Evolutionary conservation across 2,329 filamentous ascomycete genomes (phyloP), one percentile per base, ranked within the genome.

Genomic region (Fusarium incarnatum): DNA sequence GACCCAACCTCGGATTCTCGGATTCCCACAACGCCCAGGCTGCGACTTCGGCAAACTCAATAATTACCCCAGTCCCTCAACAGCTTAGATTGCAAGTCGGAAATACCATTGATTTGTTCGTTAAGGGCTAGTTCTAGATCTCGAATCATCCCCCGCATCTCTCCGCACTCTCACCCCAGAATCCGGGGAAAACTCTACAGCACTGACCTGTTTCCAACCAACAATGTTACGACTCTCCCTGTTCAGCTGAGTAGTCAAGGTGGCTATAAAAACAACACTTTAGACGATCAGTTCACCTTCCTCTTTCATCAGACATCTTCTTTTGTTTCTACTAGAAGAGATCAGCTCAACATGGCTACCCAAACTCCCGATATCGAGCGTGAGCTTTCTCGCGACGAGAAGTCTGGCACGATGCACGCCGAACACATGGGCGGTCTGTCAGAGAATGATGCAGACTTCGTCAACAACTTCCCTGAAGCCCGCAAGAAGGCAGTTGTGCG

Each of bases 281-380:
- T 8, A 20, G 23, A 27, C 16, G 6, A 22, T 12, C 20, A 5
- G 34, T 46, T 22, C 11, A 12, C 4, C 18, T 44, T 23, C 9
- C 16, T 16, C 22, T 30, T 12, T 4, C 18, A 47, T 23, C 34
- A 40, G 22, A 40, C 37, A 44, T 58, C 30, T 64, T 40, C 42
- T 28, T 56, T 45, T n/a, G 28, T 41, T 40, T 5, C 6, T 13
- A 40, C 1, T 18, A 52, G 52, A 28, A 47, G 41, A 63, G 44
- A 54, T 54, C 41, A 69, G n/a, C n/a, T 50, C 22, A 20, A 44
- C 34, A 69, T 69, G 67, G 30, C 66, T 25, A 41, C 32, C 25
- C 67, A 62, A 20, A 62, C 57, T 28, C 50, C 28, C 10, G 77
- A 78, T 16, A 40, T 78, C 16, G 76, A 78, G 66, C 67, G 68